These are phyloP conservation scores for Pyropia yezoensis DNA, from an alignment of 23 red algal genomes.

Conservation along the genomic window DNA sequence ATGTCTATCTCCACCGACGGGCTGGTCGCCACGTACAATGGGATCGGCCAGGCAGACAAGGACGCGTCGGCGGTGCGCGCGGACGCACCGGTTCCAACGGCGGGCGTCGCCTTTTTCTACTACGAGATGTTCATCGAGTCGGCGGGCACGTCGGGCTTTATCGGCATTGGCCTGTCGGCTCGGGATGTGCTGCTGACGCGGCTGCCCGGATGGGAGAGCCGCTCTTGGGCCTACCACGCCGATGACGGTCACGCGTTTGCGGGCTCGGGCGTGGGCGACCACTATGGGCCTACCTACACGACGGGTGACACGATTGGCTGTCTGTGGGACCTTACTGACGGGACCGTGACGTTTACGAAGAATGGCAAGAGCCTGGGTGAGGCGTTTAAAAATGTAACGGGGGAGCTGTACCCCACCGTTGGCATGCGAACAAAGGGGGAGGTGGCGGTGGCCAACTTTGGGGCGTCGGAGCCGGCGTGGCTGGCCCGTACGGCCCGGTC, in stretches of 20 bases:
- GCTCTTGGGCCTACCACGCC: constrained; percentile 81
- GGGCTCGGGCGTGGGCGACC: constrained; percentile 65
- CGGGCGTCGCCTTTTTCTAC: constrained; percentile 72
- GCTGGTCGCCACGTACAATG: constrained; percentile 47
- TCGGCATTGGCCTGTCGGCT: constrained; percentile 83
- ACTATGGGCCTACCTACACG: constrained; percentile 86
- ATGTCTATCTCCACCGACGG: constrained; percentile 29
- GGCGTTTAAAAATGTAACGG: constrained; percentile 64
- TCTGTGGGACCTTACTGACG: constrained; percentile 84
- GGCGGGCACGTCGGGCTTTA: constrained; percentile 67
- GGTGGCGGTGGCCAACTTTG: constrained; percentile 83
- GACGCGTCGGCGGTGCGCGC: constrained; percentile 88
- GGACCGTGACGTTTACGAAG: constrained; percentile 85
- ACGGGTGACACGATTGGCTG: constrained; percentile 86
- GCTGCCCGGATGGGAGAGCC: constrained; percentile 89
- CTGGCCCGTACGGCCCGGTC: too few species aligned
- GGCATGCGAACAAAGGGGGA: constrained; percentile 83
- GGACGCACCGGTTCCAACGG: constrained; percentile 33
- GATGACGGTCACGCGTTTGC: constrained; percentile 92
- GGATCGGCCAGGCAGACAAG: constrained; percentile 67
- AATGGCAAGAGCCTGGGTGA: constrained; percentile 67
- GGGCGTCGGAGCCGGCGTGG: constrained; percentile 4
- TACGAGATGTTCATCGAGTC: constrained; percentile 79
- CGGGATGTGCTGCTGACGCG: constrained; percentile 63
- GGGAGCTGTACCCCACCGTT: constrained; percentile 69